These are phyloP conservation scores for Scleromitrula shiraiana DNA, from an alignment of 2,329 filamentous ascomycete species.

Conservation along the genomic window DNA sequence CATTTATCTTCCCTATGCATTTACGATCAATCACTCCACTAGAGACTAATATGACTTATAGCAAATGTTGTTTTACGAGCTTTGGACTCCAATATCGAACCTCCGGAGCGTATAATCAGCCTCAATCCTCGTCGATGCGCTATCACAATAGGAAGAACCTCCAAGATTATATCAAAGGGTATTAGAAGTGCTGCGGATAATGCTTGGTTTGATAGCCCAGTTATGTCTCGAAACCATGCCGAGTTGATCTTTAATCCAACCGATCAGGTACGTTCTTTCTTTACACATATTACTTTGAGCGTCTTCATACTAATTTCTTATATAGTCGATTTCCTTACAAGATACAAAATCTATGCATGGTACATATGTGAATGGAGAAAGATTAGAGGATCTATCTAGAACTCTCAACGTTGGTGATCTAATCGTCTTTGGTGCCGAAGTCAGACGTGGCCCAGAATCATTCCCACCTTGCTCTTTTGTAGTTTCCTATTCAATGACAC, in stretches of 20 bases:
- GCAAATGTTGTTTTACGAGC: slow-evolving; percentile 21
- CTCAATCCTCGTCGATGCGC: slow-evolving; percentile 15
- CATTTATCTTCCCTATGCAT: not conserved
- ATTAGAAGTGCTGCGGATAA: slow-evolving; percentile 42
- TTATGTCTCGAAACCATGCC: slow-evolving; percentile 65
- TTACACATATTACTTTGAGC: not conserved
- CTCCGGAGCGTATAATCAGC: slow-evolving; percentile 17
- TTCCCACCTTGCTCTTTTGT: slow-evolving; percentile 28
- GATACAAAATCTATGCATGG: slow-evolving; percentile 56
- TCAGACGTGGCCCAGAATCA: slow-evolving; percentile 38
- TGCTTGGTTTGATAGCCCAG: slow-evolving; percentile 61
- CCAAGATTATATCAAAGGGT: slow-evolving; percentile 38
- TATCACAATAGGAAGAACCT: slow-evolving; percentile 37
- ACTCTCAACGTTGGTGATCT: slow-evolving; percentile 31
- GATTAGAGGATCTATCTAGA: slow-evolving; percentile 29
- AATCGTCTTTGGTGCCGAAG: slow-evolving; percentile 41
- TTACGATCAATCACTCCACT: not conserved
- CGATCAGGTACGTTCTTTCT: slow-evolving; percentile 34
- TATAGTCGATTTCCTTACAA: slow-evolving; percentile 37
- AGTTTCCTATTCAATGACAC: slow-evolving; percentile 20
- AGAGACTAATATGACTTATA: slow-evolving; percentile 11
- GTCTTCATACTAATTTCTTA: slow-evolving; percentile 21
- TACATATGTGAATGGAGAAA: slow-evolving; percentile 44
- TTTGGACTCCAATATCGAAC: slow-evolving; percentile 18
- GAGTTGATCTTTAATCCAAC: slow-evolving; percentile 39